phyloP scores from a whole-genome alignment of 2,329 filamentous ascomycete genomes.

The Arthrobotrys pseudoclavata region DNA sequence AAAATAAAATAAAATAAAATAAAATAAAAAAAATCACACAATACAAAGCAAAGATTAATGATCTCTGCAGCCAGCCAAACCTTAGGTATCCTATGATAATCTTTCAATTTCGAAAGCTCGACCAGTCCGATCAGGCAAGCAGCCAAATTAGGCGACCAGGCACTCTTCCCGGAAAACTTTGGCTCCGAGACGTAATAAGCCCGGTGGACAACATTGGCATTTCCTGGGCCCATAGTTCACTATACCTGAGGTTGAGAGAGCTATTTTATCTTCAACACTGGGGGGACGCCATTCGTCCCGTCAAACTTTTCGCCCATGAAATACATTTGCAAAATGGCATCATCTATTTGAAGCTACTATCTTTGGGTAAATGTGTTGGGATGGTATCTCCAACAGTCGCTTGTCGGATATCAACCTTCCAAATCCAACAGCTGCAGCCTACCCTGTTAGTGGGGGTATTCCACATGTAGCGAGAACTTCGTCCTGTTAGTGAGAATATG shows the following conservation, averaged over 20 bases:
- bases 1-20: background rate
- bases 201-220: slow-evolving; percentile 18
- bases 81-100: background rate
- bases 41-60: background rate
- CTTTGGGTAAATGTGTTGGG: slow-evolving; percentile 55
- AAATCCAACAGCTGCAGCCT: slow-evolving; percentile 38
- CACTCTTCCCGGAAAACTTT: slow-evolving; percentile 14
- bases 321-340: slow-evolving; percentile 22
- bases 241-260: slow-evolving; percentile 8
- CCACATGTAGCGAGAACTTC: slow-evolving; percentile 1
- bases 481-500: slow-evolving; percentile 4
- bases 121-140: slow-evolving; percentile 30
- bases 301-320: background rate
- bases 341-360: slow-evolving; percentile 52
- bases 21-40: background rate
- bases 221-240: background rate
- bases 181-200: background rate
- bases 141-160: background rate
- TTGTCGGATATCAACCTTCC: slow-evolving; percentile 57
- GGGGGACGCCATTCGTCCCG: background rate
- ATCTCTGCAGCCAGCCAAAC: background rate
- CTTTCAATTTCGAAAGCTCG: background rate
- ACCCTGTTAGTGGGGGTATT: slow-evolving; percentile 30
- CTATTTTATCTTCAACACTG: slow-evolving; percentile 14
- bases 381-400: slow-evolving; percentile 32